These are phyloP conservation scores for Craspedostauros australis DNA, from an alignment of 108 stramenopile species.

Conservation along the genomic window DNA sequence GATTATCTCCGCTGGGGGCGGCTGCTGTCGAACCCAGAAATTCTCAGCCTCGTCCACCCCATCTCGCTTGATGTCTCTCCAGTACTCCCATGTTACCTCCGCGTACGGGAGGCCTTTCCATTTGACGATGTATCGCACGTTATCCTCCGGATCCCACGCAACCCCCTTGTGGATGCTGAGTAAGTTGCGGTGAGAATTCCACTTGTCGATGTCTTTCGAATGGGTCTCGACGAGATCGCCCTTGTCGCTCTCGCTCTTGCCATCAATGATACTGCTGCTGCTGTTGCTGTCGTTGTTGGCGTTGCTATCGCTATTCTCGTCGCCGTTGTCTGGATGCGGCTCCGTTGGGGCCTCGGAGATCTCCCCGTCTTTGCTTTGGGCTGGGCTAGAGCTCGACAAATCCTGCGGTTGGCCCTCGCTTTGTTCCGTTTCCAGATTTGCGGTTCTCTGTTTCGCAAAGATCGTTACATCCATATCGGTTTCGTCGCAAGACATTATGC, in stretches of 20 bases:
- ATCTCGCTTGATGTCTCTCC: slow-evolving; percentile 80
- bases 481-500: slow-evolving; percentile 80
- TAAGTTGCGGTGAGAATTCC: slow-evolving; percentile 17
- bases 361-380: slow-evolving; percentile 14
- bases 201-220: neutral
- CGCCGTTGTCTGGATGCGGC: neutral
- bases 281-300: neutral
- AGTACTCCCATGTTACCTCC: slow-evolving; percentile 88
- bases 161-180: slow-evolving; percentile 24
- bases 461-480: slow-evolving; percentile 73
- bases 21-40: slow-evolving; percentile 71
- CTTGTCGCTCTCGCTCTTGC: neutral
- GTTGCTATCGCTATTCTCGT: neutral
- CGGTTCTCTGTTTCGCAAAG: slow-evolving; percentile 68
- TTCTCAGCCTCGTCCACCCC: slow-evolving; percentile 75
- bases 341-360: too few relatives aligned
- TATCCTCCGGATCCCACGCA: slow-evolving; percentile 82
- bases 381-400: neutral
- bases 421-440: slow-evolving; percentile 52
- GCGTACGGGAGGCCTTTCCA: slow-evolving; percentile 77
- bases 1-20: slow-evolving; percentile 47
- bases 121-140: slow-evolving; percentile 81
- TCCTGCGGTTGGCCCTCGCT: slow-evolving; percentile 20
- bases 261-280: neutral
- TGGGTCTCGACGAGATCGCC: neutral